Evolutionary conservation across 2,329 filamentous ascomycete species (phyloP).

Genomic region (Microdochium nivale): DNA sequence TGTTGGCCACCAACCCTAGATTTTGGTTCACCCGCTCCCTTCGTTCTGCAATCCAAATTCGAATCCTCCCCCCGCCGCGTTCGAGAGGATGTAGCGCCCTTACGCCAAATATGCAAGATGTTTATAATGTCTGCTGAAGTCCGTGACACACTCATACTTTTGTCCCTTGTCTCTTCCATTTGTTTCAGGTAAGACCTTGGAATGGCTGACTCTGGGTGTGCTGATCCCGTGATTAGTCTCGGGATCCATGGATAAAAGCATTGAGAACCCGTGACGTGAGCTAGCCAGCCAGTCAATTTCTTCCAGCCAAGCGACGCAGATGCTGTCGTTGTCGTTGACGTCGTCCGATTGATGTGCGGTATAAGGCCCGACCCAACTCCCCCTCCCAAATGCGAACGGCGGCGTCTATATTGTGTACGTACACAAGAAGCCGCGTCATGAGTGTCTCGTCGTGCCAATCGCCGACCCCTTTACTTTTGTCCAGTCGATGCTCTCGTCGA

Average conservation of each 20-base stretch:
- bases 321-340: no score
- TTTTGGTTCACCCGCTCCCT: neutral
- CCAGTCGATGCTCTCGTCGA: conserved; percentile 92
- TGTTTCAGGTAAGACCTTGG: no score
- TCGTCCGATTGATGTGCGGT: no score
- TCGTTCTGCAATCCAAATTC: neutral
- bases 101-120: conserved; percentile 20
- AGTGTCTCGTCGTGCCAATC: conserved; percentile 78
- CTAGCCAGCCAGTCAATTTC: no score
- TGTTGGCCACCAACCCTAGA: neutral
- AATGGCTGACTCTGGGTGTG: no score
- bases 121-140: neutral
- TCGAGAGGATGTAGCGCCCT: conserved; percentile 1
- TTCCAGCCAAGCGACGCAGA: no score
- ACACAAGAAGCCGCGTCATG: conserved; percentile 26
- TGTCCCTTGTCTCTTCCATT: conserved; percentile 1
- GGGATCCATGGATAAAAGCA: no score
- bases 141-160: neutral
- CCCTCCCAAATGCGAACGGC: no score
- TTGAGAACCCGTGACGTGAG: no score
- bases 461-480: conserved; percentile 75
- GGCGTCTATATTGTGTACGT: no score
- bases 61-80: neutral
- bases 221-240: no score
- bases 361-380: no score